These are phyloP conservation scores for Stachybotrys echinatus DNA, from an alignment of 2,329 filamentous ascomycete genomes.

Conservation along the genomic window DNA sequence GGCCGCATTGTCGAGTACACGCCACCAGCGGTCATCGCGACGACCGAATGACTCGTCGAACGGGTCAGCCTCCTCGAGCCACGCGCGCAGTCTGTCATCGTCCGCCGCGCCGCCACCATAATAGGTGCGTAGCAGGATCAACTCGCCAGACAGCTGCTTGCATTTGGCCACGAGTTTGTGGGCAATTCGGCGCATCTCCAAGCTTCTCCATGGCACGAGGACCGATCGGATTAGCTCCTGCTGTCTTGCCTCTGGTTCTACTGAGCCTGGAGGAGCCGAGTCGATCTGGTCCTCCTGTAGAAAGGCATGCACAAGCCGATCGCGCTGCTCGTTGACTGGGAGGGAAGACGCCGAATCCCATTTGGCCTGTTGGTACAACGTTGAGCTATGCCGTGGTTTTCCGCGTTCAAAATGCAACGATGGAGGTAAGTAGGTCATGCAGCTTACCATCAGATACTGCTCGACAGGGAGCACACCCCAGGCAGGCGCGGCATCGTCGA, in stretches of 20 bases:
- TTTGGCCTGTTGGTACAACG: neutral
- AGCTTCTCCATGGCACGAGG: conserved; percentile 1
- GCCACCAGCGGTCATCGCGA: conserved; percentile 3
- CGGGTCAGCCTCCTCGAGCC: conserved; percentile 1
- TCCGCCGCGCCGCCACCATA: conserved; percentile 3
- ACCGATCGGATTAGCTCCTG: neutral
- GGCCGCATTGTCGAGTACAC: conserved; percentile 3
- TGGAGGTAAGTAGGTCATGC: neutral
- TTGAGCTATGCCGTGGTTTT: neutral
- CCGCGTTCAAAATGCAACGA: neutral
- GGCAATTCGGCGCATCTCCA: conserved; percentile 1
- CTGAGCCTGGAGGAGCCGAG: neutral
- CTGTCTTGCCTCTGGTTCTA: neutral
- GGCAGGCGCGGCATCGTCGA: neutral
- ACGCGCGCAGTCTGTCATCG: conserved; percentile 1
- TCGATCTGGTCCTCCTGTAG: conserved; percentile 1
- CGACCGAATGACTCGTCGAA: conserved; percentile 1
- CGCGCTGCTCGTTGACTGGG: conserved; percentile 1
- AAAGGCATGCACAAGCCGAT: conserved; percentile 3
- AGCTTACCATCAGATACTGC: conserved; percentile 2
- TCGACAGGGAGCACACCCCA: conserved; percentile 2
- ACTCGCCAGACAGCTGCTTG: neutral
- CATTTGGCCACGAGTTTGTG: conserved; percentile 1
- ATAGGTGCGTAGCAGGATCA: conserved; percentile 5
- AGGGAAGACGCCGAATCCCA: neutral